These are phyloP conservation scores for Alternaria dauci DNA, from an alignment of 2,329 filamentous ascomycete species.

Conservation along the genomic window DNA sequence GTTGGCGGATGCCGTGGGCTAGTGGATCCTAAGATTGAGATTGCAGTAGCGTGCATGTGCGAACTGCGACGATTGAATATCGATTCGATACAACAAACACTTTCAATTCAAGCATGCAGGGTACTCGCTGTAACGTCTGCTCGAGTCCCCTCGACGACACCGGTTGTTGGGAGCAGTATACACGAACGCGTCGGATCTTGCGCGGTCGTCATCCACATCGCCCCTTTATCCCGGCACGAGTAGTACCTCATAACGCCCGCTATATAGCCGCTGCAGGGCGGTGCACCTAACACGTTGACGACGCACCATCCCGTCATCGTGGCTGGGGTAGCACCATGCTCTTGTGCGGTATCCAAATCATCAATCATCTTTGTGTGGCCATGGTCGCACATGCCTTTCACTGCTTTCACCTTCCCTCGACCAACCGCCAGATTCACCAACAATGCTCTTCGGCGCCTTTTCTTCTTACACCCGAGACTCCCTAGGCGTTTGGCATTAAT, in stretches of 20 bases:
- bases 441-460: conserved; percentile 3
- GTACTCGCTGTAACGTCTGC: neutral
- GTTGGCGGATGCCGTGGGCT: conserved; percentile 22
- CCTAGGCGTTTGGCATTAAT: conserved; percentile 40
- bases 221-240: conserved; percentile 3
- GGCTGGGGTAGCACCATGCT: conserved; percentile 40
- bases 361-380: conserved; percentile 14
- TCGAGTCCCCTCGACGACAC: neutral
- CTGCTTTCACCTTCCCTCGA: neutral
- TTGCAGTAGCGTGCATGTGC: conserved; percentile 5
- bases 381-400: neutral
- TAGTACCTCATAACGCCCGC: conserved; percentile 3
- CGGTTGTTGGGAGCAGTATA: neutral
- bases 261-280: conserved; percentile 15
- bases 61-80: conserved; percentile 6
- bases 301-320: conserved; percentile 31
- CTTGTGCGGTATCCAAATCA: conserved; percentile 15
- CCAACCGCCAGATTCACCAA: conserved; percentile 5
- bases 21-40: conserved; percentile 2
- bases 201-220: conserved; percentile 1
- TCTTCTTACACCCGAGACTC: conserved; percentile 37
- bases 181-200: conserved; percentile 2
- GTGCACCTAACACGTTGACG: conserved; percentile 6
- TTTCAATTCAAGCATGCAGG: conserved; percentile 14
- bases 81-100: conserved; percentile 18